Evolutionary conservation across 805 yeast genomes (phyloP).

Genomic region (Cyberlindnera xishuangbannaensis): DNA sequence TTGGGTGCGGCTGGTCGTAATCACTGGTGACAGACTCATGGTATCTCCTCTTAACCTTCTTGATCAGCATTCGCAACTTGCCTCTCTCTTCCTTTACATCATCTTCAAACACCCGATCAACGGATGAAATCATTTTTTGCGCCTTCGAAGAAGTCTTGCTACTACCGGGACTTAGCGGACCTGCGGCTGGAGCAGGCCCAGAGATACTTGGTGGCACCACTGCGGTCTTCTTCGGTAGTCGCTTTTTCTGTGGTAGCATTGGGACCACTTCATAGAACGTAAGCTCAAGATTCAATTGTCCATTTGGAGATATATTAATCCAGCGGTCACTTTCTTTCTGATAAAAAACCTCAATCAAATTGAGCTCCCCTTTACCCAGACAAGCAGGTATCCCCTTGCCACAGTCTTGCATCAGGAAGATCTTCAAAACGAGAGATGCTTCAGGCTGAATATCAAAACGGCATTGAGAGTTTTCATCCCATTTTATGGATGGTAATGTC

Average conservation of each 20-base stretch:
- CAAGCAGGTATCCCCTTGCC: constrained; percentile 11
- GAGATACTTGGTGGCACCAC: no score
- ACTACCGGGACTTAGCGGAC: no score
- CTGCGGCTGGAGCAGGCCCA: no score
- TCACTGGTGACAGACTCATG: constrained; percentile 9
- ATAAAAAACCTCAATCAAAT: constrained; percentile 14
- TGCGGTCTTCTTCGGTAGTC: background rate
- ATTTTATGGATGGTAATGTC: constrained; percentile 4
- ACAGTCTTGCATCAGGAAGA: constrained; percentile 16
- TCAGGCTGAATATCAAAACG: constrained; percentile 20
- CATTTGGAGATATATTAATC: constrained; percentile 11
- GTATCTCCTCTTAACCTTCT: constrained; percentile 20
- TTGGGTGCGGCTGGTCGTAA: constrained; percentile 5
- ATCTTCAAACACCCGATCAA: constrained; percentile 22
- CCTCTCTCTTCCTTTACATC: constrained; percentile 17
- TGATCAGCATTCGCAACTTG: constrained; percentile 15
- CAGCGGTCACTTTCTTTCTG: constrained; percentile 12
- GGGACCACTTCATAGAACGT: constrained; percentile 23
- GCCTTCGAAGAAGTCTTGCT: constrained; percentile 1
- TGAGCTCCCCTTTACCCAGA: constrained; percentile 14
- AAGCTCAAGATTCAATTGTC: constrained; percentile 19
- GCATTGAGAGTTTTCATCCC: constrained; percentile 23
- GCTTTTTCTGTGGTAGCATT: constrained; percentile 15
- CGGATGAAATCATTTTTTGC: constrained; percentile 16
- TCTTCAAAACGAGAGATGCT: constrained; percentile 8